Base-by-base conservation (phyloP, 768 basidiomycete species). In the Tricholoma hemisulphureum region DNA sequence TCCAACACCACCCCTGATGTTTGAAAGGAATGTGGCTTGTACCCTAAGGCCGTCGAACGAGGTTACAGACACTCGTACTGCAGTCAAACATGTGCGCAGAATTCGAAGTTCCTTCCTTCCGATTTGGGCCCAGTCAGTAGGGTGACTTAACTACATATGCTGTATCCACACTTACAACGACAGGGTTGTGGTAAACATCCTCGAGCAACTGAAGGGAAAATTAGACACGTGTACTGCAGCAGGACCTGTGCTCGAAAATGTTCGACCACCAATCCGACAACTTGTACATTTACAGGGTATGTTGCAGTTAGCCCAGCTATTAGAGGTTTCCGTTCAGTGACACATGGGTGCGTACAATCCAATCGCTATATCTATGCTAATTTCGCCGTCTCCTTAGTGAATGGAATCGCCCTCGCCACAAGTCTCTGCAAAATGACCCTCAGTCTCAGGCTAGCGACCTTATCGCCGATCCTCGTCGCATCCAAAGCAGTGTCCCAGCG, bases 111-210 rank as follows among this genome's bases (percentile, higher is more conserved):
- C 18, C 37, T 29, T 18, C 26, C 10, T n/a, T 7, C 26, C 29
- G 26, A 28, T 18, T 18, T 29, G 26, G 28, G 46, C 26, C 26
- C 46, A 16, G 46, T 49, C 6, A 29, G 46, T 29, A 46, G 4
- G 2, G 13, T 16, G 26, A 9, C n/a, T 28, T 49, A n/a, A 29
- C 31, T 10, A 23, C 37, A 14, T n/a, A n/a, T n/a, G n/a, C 18
- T 2, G 16, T 20, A 31, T 34, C 7, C 20, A 16, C n/a, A 51
- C 9, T 49, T 21, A 28, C 5, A 1, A 43, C 11, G n/a, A 21
- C 20, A 64, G 63, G 61, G 60, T 23, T 64, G 63, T 49, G 63
- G 63, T 1, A n/a, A n/a, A 26, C 16, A 46, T 31, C 63, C 63
- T 4, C 58, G 58, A 35, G 41, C 45, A 6, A 26, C 53, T 7